Percentiles rank a stretch among this genome's conserved stretches.
These are phyloP conservation scores for Cadophora sp. DNA, from an alignment of 2,329 filamentous ascomycete species.

Conservation along the genomic window DNA sequence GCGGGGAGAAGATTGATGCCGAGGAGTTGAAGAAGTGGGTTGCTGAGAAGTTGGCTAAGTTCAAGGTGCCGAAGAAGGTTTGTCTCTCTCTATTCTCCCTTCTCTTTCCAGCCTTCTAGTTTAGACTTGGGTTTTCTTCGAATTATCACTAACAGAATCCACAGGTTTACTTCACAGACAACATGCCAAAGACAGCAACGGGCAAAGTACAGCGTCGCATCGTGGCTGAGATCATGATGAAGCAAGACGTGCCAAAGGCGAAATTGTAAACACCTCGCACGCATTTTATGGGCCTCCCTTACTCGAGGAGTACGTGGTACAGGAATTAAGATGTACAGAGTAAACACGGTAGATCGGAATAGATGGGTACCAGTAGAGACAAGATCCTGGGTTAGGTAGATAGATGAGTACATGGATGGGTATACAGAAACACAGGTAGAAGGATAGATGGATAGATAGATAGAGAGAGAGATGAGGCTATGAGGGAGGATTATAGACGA, in stretches of 20 bases:
- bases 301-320: background rate
- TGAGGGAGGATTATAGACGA: background rate
- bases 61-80: conserved; percentile 86
- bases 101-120: background rate
- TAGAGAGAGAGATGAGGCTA: too few species aligned
- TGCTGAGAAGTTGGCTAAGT: conserved; percentile 74
- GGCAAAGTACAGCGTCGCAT: conserved; percentile 87
- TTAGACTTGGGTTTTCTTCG: background rate
- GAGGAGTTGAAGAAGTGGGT: conserved; percentile 74
- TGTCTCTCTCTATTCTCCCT: conserved; percentile 39
- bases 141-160: background rate
- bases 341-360: background rate
- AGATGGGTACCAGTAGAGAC: background rate
- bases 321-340: background rate
- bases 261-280: conserved; percentile 55
- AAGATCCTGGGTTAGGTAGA: background rate
- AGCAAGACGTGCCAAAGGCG: conserved; percentile 64
- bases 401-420: background rate
- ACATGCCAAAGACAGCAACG: conserved; percentile 92
- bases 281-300: background rate
- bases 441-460: background rate
- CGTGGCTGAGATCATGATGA: conserved; percentile 85
- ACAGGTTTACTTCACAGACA: conserved; percentile 79
- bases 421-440: conserved; percentile 2
- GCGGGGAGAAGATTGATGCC: conserved; percentile 60